These are phyloP conservation scores for Magnusiomyces sp. DNA, from an alignment of 1,139 yeast genomes.

Conservation along the genomic window DNA sequence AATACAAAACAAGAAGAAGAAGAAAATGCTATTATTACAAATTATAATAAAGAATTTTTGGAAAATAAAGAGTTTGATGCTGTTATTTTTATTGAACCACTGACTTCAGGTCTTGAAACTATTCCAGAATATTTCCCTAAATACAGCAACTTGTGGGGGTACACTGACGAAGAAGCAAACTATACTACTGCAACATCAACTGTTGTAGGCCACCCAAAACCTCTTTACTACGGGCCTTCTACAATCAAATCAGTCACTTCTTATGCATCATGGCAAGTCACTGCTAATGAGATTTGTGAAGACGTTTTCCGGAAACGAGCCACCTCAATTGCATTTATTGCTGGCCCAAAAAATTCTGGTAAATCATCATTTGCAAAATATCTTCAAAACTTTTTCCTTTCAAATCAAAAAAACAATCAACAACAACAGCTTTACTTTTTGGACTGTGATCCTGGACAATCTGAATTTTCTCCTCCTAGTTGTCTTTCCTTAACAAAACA, in stretches of 20 bases:
- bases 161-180: no score
- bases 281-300: conserved; percentile 15
- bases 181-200: no score
- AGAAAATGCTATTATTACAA: conserved; percentile 26
- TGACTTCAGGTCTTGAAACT: conserved; percentile 40
- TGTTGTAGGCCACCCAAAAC: no score
- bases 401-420: conserved; percentile 15
- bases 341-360: conserved; percentile 74
- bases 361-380: conserved; percentile 65
- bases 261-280: conserved; percentile 23
- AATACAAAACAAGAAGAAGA: conserved; percentile 34
- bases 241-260: conserved; percentile 15
- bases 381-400: conserved; percentile 40
- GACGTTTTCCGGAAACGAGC: no score
- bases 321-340: conserved; percentile 33
- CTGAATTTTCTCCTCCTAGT: conserved; percentile 71
- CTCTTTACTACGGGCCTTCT: conserved; percentile 14
- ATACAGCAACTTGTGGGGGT: conserved; percentile 34
- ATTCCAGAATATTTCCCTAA: conserved; percentile 44
- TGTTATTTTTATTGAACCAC: conserved; percentile 36
- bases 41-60: conserved; percentile 11
- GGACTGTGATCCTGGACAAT: conserved; percentile 90
- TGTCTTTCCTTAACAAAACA: conserved; percentile 41
- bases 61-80: conserved; percentile 34
- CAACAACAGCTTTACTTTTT: conserved; percentile 45